Conservation (phyloP, 805 yeast genomes). For the Grigorovia jiainica region DNA sequence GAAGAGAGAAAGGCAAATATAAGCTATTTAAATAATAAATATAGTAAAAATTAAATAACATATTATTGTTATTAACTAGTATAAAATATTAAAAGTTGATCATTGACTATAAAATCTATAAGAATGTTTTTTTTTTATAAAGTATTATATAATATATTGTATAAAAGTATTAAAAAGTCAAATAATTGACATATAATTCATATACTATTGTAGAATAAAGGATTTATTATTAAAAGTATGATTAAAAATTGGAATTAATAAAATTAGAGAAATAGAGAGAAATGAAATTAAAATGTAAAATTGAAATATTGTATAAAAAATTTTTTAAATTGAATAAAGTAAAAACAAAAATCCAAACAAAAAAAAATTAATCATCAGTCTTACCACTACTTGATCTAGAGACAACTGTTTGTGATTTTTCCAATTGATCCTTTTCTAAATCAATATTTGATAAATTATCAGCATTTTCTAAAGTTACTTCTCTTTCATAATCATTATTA, state of each 20-base stretch:
- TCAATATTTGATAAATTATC: not conserved
- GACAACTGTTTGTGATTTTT: not conserved
- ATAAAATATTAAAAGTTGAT: too few relatives aligned
- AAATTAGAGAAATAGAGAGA: too few relatives aligned
- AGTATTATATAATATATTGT: too few relatives aligned
- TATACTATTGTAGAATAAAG: too few relatives aligned
- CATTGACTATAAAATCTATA: too few relatives aligned
- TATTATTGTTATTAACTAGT: not conserved
- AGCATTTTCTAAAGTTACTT: not conserved
- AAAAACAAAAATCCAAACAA: not conserved
- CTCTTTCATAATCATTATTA: constrained; percentile 1
- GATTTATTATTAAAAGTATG: too few relatives aligned
- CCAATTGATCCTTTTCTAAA: not conserved
- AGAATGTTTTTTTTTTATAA: too few relatives aligned
- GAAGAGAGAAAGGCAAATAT: constrained; percentile 23
- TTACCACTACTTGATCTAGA: not conserved
- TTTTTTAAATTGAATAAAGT: not conserved
- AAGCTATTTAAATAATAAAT: constrained; percentile 20
- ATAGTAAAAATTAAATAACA: constrained; percentile 8
- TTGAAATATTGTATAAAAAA: too few relatives aligned
- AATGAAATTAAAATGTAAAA: too few relatives aligned
- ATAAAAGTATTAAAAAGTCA: too few relatives aligned
- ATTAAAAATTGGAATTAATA: too few relatives aligned
- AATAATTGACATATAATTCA: too few relatives aligned
- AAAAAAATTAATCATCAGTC: not conserved